A percentile compares a stretch with the other conserved stretches of the same genome.
These are phyloP conservation scores for Fusarium sarcochroum DNA, from an alignment of 2,329 filamentous ascomycete species.

Conservation along the genomic window DNA sequence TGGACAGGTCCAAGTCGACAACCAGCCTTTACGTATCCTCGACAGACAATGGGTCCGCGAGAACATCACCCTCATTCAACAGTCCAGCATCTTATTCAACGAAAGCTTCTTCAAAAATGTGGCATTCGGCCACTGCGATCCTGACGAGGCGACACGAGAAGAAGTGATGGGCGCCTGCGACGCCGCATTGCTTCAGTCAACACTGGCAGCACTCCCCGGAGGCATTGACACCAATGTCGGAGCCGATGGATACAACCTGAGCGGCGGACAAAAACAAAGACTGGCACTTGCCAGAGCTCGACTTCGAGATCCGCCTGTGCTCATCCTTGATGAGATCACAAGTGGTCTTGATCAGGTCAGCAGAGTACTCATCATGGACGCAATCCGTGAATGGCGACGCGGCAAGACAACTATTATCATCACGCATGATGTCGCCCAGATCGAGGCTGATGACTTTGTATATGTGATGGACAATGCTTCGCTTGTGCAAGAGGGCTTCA, in stretches of 20 bases:
- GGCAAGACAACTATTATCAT: slow-evolving; percentile 93
- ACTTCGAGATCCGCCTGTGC: slow-evolving; percentile 81
- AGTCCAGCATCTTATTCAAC: slow-evolving; percentile 84
- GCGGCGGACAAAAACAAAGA: slow-evolving; percentile 87
- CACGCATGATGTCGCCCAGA: slow-evolving; percentile 88
- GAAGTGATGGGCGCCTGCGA: slow-evolving; percentile 75
- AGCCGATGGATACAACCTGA: slow-evolving; percentile 77
- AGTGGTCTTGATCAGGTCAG: slow-evolving; percentile 86
- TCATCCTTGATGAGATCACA: slow-evolving; percentile 91
- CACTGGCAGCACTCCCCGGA: slow-evolving; percentile 75
- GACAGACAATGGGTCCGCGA: slow-evolving; percentile 80
- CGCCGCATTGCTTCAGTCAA: slow-evolving; percentile 77
- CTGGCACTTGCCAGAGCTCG: slow-evolving; percentile 84
- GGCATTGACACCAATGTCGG: slow-evolving; percentile 82
- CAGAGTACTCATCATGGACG: slow-evolving; percentile 77
- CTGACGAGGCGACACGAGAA: slow-evolving; percentile 62
- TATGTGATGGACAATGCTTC: slow-evolving; percentile 81
- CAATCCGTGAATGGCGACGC: slow-evolving; percentile 81
- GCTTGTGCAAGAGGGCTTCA: slow-evolving; percentile 78
- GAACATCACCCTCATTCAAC: slow-evolving; percentile 86
- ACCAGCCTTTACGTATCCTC: slow-evolving; percentile 70
- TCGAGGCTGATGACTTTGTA: slow-evolving; percentile 79
- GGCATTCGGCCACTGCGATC: slow-evolving; percentile 73
- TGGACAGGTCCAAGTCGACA: slow-evolving; percentile 80
- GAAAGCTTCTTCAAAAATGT: slow-evolving; percentile 86